Conservation (phyloP, 805 yeast genomes). For the Ascoidea asiatica region DNA sequence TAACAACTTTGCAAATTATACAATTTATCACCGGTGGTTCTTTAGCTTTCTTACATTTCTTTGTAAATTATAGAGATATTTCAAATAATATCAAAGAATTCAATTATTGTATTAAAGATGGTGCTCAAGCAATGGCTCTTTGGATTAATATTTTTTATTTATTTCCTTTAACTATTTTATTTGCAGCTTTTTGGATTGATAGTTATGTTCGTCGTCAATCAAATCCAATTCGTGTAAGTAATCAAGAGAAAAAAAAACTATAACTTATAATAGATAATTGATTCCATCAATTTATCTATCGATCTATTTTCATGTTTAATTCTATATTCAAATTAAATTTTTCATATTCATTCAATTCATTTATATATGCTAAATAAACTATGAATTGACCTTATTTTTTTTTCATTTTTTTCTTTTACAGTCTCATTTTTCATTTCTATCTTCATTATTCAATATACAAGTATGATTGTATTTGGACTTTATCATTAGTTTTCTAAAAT, state of each 20-base stretch:
- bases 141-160: slow-evolving; percentile 50
- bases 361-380: no score
- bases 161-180: slow-evolving; percentile 53
- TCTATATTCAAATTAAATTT: neutral
- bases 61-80: slow-evolving; percentile 43
- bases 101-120: slow-evolving; percentile 36
- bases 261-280: neutral
- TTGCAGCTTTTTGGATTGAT: slow-evolving; percentile 52
- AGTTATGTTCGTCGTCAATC: slow-evolving; percentile 24
- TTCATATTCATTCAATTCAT: no score
- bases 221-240: neutral
- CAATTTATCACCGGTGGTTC: slow-evolving; percentile 62
- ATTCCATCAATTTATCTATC: neutral
- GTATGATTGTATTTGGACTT: no score
- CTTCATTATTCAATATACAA: no score
- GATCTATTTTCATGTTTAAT: neutral
- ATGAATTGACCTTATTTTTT: no score
- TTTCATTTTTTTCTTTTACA: no score
- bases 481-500: no score
- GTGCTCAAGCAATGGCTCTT: slow-evolving; percentile 51
- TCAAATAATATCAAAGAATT: slow-evolving; percentile 19
- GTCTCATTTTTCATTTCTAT: no score
- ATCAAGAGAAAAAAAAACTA: neutral
- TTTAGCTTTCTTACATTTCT: slow-evolving; percentile 50
- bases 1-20: slow-evolving; percentile 55